Base-by-base conservation (phyloP, 371 early-diverging fungal genomes). In the Rhizopus sp. region DNA sequence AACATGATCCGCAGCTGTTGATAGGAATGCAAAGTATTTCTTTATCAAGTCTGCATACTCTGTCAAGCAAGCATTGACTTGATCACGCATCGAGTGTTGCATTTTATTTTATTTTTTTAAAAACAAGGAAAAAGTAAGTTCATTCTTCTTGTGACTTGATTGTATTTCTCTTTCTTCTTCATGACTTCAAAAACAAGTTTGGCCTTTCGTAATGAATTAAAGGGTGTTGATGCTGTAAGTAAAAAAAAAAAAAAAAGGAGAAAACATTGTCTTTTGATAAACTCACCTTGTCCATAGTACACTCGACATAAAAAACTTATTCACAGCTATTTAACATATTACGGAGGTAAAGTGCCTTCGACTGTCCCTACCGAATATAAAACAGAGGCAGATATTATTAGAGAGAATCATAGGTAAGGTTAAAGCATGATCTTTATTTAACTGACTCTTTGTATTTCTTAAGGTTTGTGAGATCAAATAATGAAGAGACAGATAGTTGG, bases 361-460 rank as follows among this genome's bases (percentile, higher is more conserved):
- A 54, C 42, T 23, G 50, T 59, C 4, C 57, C 45, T 47, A 7
- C 33, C 78, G 37, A 72, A 42, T 89, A 61, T 72, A 84, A 62
- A 74, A 86, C 75, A 69, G 89, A 69, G 86, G 87, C 66, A 59
- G 80, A 91, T 78, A 76, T 77, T 23, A 46, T 78, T 9, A 53
- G 58, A 10, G 66, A 70, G 34, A 61, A 71, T 48, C 69, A 73
- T 47, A 59, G 51, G 68, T 63, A 60, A 31, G 50, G 38, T 8
- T 10, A 31, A n/a, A 13, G 39, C 7, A n/a, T 8, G 9, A 13
- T 1, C 4, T 34, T 46, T 3, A 32, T n/a, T 4, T n/a, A 37
- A 7, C 30, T 12, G 13, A 35, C 23, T 10, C 13, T 2, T 16
- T n/a, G 47, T 16, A 0, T 3, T 13, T 1, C 0, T 30, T 32